These are phyloP conservation scores for Baorangia bicolor DNA, from an alignment of 768 basidiomycete genomes.

Conservation along the genomic window DNA sequence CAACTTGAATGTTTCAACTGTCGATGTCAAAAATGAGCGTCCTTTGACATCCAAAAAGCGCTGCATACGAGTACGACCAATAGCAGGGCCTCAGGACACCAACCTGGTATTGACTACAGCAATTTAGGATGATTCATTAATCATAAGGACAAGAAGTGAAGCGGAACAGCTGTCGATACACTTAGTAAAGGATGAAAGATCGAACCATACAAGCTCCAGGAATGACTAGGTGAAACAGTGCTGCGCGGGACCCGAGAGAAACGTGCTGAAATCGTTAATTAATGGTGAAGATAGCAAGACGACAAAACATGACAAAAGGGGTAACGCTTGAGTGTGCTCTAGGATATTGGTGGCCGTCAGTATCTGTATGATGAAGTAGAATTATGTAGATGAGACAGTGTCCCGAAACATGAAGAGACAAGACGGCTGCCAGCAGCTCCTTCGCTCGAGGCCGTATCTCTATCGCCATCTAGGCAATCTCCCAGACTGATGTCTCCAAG, in stretches of 20 bases:
- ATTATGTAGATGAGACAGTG: slow-evolving; percentile 7
- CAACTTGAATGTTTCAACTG: too few species aligned
- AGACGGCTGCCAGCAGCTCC: slow-evolving; percentile 22
- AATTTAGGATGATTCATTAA: slow-evolving; percentile 10
- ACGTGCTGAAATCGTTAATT: slow-evolving; percentile 9
- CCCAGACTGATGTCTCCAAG: slow-evolving; percentile 75
- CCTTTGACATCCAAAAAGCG: background rate
- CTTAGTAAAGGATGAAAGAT: slow-evolving; percentile 8
- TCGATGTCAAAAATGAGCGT: background rate
- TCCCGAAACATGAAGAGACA: slow-evolving; percentile 10
- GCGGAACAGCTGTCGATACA: slow-evolving; percentile 29
- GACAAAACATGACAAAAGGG: slow-evolving; percentile 20
- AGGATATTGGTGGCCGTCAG: slow-evolving; percentile 23
- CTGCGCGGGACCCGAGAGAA: background rate
- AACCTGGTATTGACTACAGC: slow-evolving; percentile 1
- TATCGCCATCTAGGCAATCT: slow-evolving; percentile 47
- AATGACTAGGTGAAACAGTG: slow-evolving; percentile 17
- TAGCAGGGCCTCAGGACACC: background rate
- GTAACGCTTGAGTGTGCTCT: slow-evolving; percentile 25
- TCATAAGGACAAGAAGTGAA: slow-evolving; percentile 14
- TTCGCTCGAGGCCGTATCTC: background rate
- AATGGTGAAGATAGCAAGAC: slow-evolving; percentile 17
- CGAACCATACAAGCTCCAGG: slow-evolving; percentile 6
- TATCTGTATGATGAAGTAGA: slow-evolving; percentile 4
- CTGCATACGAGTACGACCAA: background rate